Evolutionary conservation across 1,139 yeast genomes (phyloP).

Genomic region (Scheffersomyces cryptocercus): DNA sequence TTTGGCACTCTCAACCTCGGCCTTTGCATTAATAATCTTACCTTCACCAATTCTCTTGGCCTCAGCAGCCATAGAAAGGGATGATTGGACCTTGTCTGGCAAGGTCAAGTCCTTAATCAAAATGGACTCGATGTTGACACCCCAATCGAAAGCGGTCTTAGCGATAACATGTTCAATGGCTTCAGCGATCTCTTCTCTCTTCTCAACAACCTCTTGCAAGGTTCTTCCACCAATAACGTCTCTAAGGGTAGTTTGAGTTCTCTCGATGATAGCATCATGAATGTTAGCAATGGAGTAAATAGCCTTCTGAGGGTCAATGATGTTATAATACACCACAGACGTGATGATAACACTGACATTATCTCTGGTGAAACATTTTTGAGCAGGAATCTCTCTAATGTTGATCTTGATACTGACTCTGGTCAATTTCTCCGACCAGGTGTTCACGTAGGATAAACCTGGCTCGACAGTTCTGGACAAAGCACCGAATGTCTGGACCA

Average conservation of each 20-base stretch:
- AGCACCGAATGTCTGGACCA: conserved; percentile 70
- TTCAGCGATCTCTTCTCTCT: conserved; percentile 71
- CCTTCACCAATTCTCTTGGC: conserved; percentile 78
- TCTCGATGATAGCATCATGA: conserved; percentile 60
- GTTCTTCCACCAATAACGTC: conserved; percentile 70
- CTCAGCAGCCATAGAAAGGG: conserved; percentile 75
- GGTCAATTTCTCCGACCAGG: conserved; percentile 59
- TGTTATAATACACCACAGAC: conserved; percentile 68
- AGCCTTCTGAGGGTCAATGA: conserved; percentile 71
- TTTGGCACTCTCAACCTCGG: conserved; percentile 76
- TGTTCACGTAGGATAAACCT: conserved; percentile 66
- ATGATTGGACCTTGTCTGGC: conserved; percentile 57
- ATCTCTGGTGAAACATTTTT: conserved; percentile 69
- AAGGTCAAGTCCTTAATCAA: conserved; percentile 67
- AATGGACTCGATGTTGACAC: conserved; percentile 68
- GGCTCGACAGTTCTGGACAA: conserved; percentile 69
- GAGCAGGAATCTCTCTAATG: conserved; percentile 67
- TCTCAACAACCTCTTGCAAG: conserved; percentile 74
- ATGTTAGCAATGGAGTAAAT: conserved; percentile 59
- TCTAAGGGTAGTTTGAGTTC: conserved; percentile 75
- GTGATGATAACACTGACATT: conserved; percentile 64
- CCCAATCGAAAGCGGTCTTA: conserved; percentile 71
- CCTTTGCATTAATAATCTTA: conserved; percentile 73
- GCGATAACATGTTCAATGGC: conserved; percentile 63
- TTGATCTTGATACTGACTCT: conserved; percentile 58